These are phyloP conservation scores for Tricholoma furcatifolium DNA, from an alignment of 768 basidiomycete genomes.

Conservation along the genomic window DNA sequence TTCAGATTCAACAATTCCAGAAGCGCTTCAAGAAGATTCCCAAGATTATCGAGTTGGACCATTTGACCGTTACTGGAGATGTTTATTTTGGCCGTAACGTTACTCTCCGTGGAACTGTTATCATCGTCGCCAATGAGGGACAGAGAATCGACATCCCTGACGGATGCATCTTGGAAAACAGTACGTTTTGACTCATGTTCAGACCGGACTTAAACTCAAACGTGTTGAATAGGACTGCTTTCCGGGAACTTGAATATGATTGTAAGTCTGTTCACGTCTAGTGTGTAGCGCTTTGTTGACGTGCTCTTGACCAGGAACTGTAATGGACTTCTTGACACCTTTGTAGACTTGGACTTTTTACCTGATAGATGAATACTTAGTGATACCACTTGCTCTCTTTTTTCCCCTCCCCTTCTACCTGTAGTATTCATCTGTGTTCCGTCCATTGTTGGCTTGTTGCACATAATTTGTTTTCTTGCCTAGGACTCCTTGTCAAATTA, in stretches of 20 bases:
- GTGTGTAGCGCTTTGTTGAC: neutral
- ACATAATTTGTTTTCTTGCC: slow-evolving; percentile 6
- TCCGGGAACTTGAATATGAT: slow-evolving; percentile 88
- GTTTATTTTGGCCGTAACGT: slow-evolving; percentile 88
- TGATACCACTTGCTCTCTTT: slow-evolving; percentile 11
- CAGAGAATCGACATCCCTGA: slow-evolving; percentile 83
- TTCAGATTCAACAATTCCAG: slow-evolving; percentile 82
- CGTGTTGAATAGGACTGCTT: slow-evolving; percentile 50
- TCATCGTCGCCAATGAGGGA: slow-evolving; percentile 82
- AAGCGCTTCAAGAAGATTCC: slow-evolving; percentile 96
- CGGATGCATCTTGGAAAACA: slow-evolving; percentile 75
- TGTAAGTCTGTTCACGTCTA: slow-evolving; percentile 30
- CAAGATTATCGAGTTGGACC: slow-evolving; percentile 86
- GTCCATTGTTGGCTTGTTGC: slow-evolving; percentile 7
- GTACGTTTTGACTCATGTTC: slow-evolving; percentile 29
- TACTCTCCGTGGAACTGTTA: slow-evolving; percentile 86
- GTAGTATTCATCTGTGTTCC: slow-evolving; percentile 3
- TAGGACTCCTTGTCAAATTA: neutral
- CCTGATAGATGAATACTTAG: slow-evolving; percentile 10
- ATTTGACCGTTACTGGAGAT: slow-evolving; percentile 91
- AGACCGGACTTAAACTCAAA: neutral
- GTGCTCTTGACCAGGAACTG: slow-evolving; percentile 24
- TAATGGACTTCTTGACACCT: slow-evolving; percentile 16
- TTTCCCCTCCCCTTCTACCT: neutral
- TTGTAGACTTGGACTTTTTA: slow-evolving; percentile 13